A percentile compares a stretch with the other conserved stretches of the same genome.
phyloP scores from a whole-genome alignment of 768 basidiomycete genomes.

The Lentinula lateritia region DNA sequence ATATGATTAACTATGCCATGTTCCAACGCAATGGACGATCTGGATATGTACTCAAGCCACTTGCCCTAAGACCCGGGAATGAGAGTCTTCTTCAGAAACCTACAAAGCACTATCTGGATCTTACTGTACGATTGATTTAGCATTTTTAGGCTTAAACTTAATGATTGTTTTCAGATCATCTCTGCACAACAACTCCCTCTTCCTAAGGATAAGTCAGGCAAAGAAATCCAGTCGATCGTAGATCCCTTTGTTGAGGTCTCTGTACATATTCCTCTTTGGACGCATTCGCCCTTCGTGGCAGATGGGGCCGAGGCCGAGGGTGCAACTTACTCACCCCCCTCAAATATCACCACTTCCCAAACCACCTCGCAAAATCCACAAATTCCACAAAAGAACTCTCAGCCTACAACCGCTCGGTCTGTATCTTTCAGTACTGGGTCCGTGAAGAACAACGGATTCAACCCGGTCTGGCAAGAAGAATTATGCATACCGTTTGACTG shows the following conservation, averaged over 20 bases:
- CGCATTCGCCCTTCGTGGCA: constrained; percentile 10
- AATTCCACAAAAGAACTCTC: background rate
- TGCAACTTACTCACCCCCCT: background rate
- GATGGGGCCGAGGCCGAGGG: background rate
- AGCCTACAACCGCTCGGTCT: constrained; percentile 29
- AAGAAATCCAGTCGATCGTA: constrained; percentile 51
- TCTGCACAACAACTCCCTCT: constrained; percentile 89
- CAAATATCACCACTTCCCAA: background rate
- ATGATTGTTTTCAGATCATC: constrained; percentile 35
- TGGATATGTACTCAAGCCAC: constrained; percentile 90
- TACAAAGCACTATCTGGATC: constrained; percentile 56
- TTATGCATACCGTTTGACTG: constrained; percentile 72
- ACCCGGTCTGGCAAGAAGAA: constrained; percentile 80
- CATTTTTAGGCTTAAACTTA: background rate
- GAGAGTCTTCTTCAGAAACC: constrained; percentile 52
- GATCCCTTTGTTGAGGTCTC: constrained; percentile 84
- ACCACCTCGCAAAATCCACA: background rate
- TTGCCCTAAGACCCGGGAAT: constrained; percentile 57
- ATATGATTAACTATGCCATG: constrained; percentile 93
- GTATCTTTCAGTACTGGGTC: constrained; percentile 53
- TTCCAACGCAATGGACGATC: constrained; percentile 83
- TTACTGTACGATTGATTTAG: constrained; percentile 30
- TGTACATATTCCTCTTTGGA: constrained; percentile 73
- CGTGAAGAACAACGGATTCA: constrained; percentile 88
- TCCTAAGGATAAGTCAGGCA: constrained; percentile 55